Evolutionary conservation across 805 yeast species (phyloP).

Genomic region (Candida sakaeoensis): DNA sequence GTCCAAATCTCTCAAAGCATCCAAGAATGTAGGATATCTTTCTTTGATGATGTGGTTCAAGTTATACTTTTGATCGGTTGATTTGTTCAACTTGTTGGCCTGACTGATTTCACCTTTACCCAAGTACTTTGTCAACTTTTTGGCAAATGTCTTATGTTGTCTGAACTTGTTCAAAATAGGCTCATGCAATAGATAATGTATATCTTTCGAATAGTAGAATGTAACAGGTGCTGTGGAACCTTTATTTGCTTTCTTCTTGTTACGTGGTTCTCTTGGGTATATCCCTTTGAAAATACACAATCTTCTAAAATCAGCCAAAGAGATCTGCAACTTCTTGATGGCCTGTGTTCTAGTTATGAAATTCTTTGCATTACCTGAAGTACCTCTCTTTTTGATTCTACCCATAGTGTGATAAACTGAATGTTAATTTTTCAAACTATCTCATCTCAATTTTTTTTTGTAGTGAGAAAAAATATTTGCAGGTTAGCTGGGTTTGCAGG

Average conservation of each 20-base stretch:
- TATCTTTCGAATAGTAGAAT: constrained; percentile 90
- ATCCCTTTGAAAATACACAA: constrained; percentile 97
- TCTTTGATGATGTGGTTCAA: constrained; percentile 90
- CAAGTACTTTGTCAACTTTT: constrained; percentile 81
- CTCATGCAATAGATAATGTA: constrained; percentile 91
- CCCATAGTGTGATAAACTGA: constrained; percentile 35
- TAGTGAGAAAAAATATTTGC: not conserved
- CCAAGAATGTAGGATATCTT: constrained; percentile 90
- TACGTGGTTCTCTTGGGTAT: constrained; percentile 94
- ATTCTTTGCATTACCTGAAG: constrained; percentile 85
- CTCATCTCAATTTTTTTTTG: constrained; percentile 6
- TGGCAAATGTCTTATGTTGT: constrained; percentile 92
- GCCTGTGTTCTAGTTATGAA: constrained; percentile 95
- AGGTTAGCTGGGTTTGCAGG: not conserved
- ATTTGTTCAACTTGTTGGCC: constrained; percentile 78
- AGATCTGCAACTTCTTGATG: constrained; percentile 82
- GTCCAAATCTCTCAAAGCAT: constrained; percentile 89
- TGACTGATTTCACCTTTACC: constrained; percentile 89
- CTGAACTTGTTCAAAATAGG: constrained; percentile 88
- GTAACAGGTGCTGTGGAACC: constrained; percentile 97
- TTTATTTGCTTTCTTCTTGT: constrained; percentile 94
- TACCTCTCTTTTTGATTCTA: constrained; percentile 78
- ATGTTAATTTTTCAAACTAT: not conserved
- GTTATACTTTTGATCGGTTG: constrained; percentile 66
- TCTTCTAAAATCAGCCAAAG: constrained; percentile 94